Evolutionary conservation across 352 stramenopile species (phyloP).

Genomic region (Phytopythium vexans): DNA sequence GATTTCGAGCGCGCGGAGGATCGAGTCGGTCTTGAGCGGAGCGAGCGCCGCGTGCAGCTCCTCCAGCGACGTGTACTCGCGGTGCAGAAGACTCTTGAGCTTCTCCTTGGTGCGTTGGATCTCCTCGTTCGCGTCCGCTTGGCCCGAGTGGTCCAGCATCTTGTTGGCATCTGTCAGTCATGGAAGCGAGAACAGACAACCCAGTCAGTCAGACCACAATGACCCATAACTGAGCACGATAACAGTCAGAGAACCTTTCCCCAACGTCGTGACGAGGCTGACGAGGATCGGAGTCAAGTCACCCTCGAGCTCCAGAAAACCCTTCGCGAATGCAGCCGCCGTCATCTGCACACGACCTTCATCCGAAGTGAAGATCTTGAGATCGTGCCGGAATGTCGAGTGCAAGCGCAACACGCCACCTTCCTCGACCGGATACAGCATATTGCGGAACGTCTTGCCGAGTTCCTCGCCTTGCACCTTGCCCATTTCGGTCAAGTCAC

Average conservation of each 20-base stretch:
- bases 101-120: conserved; percentile 80
- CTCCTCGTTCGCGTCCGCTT: conserved; percentile 96
- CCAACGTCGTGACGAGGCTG: conserved; percentile 89
- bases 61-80: conserved; percentile 64
- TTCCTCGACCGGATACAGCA: conserved; percentile 87
- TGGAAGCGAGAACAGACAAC: neutral
- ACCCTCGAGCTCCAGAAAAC: conserved; percentile 98
- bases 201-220: conserved; percentile 1
- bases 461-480: conserved; percentile 95
- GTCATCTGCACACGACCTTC: conserved; percentile 99
- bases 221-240: neutral
- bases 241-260: conserved; percentile 46
- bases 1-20: conserved; percentile 66
- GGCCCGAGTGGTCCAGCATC: conserved; percentile 98
- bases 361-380: conserved; percentile 99
- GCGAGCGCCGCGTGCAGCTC: conserved; percentile 66
- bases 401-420: conserved; percentile 97
- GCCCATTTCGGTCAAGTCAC: conserved; percentile 97
- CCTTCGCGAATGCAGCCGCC: conserved; percentile 98
- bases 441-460: conserved; percentile 90
- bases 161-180: conserved; percentile 78
- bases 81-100: conserved; percentile 90
- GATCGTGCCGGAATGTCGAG: conserved; percentile 99
- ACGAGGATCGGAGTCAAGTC: conserved; percentile 99
- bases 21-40: conserved; percentile 72